Evolutionary conservation across 164 flowering plant species (phyloP).

Genomic region (Stephania cephalantha): DNA sequence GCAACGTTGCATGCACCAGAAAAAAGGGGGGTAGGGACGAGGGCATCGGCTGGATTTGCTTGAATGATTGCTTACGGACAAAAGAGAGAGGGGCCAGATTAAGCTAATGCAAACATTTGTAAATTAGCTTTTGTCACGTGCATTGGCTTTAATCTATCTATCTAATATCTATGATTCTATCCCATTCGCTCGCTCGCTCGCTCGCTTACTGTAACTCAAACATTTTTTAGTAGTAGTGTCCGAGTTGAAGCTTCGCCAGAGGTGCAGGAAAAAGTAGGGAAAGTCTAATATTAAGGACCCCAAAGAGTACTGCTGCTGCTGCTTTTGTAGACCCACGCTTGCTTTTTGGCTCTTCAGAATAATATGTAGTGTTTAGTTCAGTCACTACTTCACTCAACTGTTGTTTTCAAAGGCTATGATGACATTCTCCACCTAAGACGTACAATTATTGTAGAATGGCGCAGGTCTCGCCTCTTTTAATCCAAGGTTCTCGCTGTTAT

Average conservation of each 20-base stretch:
- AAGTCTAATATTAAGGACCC: background rate
- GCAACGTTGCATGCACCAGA: background rate
- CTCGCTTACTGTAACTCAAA: no score
- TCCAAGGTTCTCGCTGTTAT: no score
- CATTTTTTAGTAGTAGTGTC: background rate
- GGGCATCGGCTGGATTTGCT: background rate
- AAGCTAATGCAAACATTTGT: background rate
- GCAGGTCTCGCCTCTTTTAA: no score
- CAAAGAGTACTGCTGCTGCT: background rate
- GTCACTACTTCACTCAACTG: no score
- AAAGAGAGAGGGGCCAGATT: slow-evolving; percentile 2
- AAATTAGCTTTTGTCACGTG: background rate
- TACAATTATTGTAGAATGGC: no score
- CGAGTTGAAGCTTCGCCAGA: background rate
- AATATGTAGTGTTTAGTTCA: no score
- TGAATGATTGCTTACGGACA: slow-evolving; percentile 11
- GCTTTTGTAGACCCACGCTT: background rate
- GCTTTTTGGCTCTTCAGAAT: no score
- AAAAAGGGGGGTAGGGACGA: background rate
- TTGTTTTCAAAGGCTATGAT: no score
- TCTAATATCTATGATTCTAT: background rate
- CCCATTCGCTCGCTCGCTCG: background rate
- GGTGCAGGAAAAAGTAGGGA: background rate
- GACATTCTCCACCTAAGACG: no score
- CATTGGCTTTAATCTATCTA: background rate